phyloP scores from a whole-genome alignment of 768 basidiomycete species.

The Sarcodon aspratus region DNA sequence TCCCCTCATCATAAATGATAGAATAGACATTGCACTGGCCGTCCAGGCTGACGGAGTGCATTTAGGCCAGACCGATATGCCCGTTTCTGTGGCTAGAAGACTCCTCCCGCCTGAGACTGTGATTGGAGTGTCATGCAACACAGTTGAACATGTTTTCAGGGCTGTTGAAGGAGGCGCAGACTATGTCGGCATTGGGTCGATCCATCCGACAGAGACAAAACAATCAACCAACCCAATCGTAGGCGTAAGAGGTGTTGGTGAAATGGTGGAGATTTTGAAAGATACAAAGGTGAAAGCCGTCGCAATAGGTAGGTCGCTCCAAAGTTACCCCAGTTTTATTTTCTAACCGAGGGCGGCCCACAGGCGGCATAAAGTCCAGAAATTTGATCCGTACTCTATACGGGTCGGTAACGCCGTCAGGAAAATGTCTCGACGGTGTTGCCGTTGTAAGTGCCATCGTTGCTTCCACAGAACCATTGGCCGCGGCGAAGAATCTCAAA shows the following conservation, averaged over 20 bases:
- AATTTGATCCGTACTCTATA: constrained; percentile 72
- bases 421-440: constrained; percentile 62
- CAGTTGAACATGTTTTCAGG: constrained; percentile 44
- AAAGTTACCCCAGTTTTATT: not conserved
- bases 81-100: constrained; percentile 47
- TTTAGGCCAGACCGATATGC: constrained; percentile 83
- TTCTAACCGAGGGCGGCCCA: not conserved
- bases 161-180: constrained; percentile 63
- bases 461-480: constrained; percentile 42
- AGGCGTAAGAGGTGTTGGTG: constrained; percentile 65
- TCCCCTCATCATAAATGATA: constrained; percentile 80
- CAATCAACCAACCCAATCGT: constrained; percentile 49
- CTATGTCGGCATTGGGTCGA: constrained; percentile 82
- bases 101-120: constrained; percentile 61
- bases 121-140: constrained; percentile 76
- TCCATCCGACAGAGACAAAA: constrained; percentile 78
- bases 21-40: constrained; percentile 79
- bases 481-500: constrained; percentile 35
- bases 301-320: constrained; percentile 55
- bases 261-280: constrained; percentile 52
- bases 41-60: constrained; percentile 73
- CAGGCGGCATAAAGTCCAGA: constrained; percentile 78
- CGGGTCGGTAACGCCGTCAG: constrained; percentile 48
- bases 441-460: constrained; percentile 87
- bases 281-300: constrained; percentile 61